A percentile compares a stretch with the other conserved stretches of the same genome.
Evolutionary conservation across 1,284 basidiomycete genomes (phyloP).

Genomic region (Paramarasmius palmivorus): DNA sequence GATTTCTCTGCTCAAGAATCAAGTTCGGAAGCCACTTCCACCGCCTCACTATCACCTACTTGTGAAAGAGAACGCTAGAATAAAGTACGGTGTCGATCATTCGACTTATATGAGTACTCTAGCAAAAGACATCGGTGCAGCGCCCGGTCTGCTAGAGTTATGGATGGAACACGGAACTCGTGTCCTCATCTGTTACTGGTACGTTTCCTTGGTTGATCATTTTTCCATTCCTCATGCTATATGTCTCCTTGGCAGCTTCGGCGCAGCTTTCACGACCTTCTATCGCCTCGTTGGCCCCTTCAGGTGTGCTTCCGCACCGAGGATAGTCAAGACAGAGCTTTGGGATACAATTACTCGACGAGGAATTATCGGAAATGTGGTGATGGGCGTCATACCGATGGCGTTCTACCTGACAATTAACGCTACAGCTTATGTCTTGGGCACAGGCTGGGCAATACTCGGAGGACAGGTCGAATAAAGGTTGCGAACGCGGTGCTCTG

Average conservation of each 20-base stretch:
- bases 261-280: constrained; percentile 63
- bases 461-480: constrained; percentile 15
- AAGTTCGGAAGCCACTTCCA: constrained; percentile 44
- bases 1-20: constrained; percentile 50
- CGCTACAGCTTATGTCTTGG: constrained; percentile 17
- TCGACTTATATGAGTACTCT: constrained; percentile 58
- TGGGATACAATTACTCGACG: constrained; percentile 65
- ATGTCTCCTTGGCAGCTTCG: constrained; percentile 54
- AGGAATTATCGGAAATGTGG: constrained; percentile 53
- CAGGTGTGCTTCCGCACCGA: constrained; percentile 36
- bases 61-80: constrained; percentile 51
- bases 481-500: too few species aligned
- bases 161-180: constrained; percentile 53
- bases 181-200: constrained; percentile 60
- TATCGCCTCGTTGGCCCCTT: constrained; percentile 63
- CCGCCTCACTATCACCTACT: constrained; percentile 61
- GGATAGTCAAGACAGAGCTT: constrained; percentile 57
- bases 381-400: constrained; percentile 65
- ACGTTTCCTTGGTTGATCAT: constrained; percentile 16
- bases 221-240: neutral
- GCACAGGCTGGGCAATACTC: constrained; percentile 14
- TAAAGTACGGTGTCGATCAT: constrained; percentile 64
- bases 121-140: constrained; percentile 61
- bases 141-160: constrained; percentile 51
- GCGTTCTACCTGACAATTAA: constrained; percentile 42